Percentiles rank a stretch among this genome's conserved stretches.
Conservation (phyloP, 495 filamentous ascomycete genomes). For the Penicillium lagena region DNA sequence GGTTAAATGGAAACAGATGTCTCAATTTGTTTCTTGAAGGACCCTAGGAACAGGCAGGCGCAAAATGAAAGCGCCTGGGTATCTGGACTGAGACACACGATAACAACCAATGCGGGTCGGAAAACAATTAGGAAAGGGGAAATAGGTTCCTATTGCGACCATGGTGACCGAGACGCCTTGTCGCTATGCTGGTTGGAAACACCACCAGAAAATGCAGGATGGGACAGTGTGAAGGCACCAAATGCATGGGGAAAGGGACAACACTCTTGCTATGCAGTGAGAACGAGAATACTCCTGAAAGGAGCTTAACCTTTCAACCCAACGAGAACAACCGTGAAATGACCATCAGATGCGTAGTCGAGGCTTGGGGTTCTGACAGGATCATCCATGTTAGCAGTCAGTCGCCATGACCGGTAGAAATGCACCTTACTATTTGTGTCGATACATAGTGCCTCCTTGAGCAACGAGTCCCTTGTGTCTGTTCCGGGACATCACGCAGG, state of each 20-base stretch:
- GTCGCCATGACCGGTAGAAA: not conserved
- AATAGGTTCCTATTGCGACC: too few relatives aligned
- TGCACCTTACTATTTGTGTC: slow-evolving; percentile 12
- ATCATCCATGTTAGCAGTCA: not conserved
- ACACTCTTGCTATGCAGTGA: too few relatives aligned
- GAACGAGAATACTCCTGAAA: too few relatives aligned
- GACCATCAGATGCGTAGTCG: not conserved
- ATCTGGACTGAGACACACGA: not conserved
- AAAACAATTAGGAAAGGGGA: not conserved
- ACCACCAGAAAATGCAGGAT: not conserved
- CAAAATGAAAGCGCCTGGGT: not conserved
- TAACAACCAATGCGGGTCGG: not conserved
- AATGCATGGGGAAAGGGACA: not conserved
- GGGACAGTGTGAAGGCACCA: not conserved
- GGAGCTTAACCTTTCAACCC: too few relatives aligned
- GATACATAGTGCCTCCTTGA: slow-evolving; percentile 34
- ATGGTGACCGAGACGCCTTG: not conserved
- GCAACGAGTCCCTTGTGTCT: slow-evolving; percentile 28
- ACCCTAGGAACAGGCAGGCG: slow-evolving; percentile 4
- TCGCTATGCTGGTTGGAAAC: not conserved
- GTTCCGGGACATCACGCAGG: slow-evolving; percentile 77
- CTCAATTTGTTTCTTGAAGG: not conserved
- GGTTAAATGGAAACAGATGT: not conserved
- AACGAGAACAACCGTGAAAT: too few relatives aligned
- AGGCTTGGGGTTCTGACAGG: too few relatives aligned